Evolutionary conservation across 805 yeast genomes (phyloP), one percentile per base, ranked within the genome.

Genomic region (Vanderwaltozyma verrucispora): DNA sequence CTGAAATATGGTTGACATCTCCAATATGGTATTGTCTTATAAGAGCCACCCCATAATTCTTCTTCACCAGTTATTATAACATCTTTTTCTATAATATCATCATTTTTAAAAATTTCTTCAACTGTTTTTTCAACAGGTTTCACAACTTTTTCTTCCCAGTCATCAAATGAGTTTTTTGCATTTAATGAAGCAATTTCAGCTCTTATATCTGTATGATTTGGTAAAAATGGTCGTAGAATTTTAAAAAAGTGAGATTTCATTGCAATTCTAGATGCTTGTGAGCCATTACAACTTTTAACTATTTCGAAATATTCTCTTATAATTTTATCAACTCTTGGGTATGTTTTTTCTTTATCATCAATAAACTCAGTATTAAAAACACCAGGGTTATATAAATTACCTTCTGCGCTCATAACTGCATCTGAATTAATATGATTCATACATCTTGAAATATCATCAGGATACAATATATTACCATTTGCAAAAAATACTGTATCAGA

Each of bases 331-430:
- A 89, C 88, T 41, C 97, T 69, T 12, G 96, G 95, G 51, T 76
- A 87, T 40, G 75, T 80, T 46, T 64, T 75, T 16, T 83, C 86
- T 23, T 59, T 58, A 37, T 79, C 74, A 8, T 67, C 62, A 2
- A 61, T 50, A 13, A 40, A 37, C 11, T 49, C 53, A 5, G 54
- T 47, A 27, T 62, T 54, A 56, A 92, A 89, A 1, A 88, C 76
- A 6, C 94, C 96, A 1, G 99, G 99, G 51, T 92, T 92, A 62
- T 79, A 83, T 26, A 92, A 64, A 53, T 87, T 87, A 1, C 96
- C 96, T 59, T 92, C 99, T 1, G 98, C 98, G 30, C 94, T 79
- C 98, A 92, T 92, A 14, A 92, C 92, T 0, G 87, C 95, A 61
- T 92, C 96, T 45, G 92, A 82, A 1, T 63, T 64, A 4, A 85